Evolutionary conservation across 1,139 yeast species (phyloP), one percentile per base, ranked within the genome.

Genomic region (Schwanniomyces etchellsii): DNA sequence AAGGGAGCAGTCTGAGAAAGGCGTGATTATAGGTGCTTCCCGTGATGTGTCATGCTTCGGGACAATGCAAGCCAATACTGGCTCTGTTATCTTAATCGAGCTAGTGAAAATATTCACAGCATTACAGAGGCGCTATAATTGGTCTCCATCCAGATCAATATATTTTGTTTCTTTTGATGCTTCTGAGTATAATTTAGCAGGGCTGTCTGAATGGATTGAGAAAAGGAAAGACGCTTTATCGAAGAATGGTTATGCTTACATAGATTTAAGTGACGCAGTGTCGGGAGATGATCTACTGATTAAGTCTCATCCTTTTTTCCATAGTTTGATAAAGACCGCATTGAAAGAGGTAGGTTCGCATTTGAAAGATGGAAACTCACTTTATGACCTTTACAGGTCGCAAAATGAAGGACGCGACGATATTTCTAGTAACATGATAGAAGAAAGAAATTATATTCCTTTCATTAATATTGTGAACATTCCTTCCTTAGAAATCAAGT

Each of bases 101-200:
- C 56, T 89, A 34, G 77, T 85, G 4, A 74, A 83, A 35, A 54
- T 84, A 0, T 73, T 91, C 36, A 76, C 88, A n/a, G 64, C 75
- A 14, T 59, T 89, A 51, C 79, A 74, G 37, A 63, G 76, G 32
- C 67, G 75, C 32, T 74, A 70, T 41, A 74, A 79, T 36, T 91
- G 97, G 97, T 63, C 68, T 27, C 97, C 98, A 0, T 54, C 89
- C 16, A 70, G 98, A 46, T 69, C 91, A 1, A 77, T 91, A 5
- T 80, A 81, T 45, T 88, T 91, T 56, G 77, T 79, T 0, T 85
- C 96, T 2, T 88, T 86, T 66, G 96, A 89, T 45, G 96, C 85
- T 1, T 66, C 83, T 0, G 79, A 81, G 38, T 88, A 82, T 47
- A 89, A 88, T 47, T 60, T 73, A 44, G 95, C 93, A 0, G 98